Base-by-base conservation (phyloP, 345 rosid species). In the Eutrema japonicum region DNA sequence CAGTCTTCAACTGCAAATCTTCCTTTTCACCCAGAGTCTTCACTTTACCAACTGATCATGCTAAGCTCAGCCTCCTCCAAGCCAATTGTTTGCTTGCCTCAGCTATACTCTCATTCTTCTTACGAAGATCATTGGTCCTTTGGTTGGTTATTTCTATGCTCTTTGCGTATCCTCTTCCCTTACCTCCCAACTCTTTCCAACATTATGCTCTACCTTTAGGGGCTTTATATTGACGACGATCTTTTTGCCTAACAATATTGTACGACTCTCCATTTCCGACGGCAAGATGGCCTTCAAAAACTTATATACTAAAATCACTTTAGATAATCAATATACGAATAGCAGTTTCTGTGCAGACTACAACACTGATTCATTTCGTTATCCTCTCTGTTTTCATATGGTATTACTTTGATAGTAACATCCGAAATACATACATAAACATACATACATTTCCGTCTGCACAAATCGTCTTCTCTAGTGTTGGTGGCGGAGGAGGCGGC, bases 401-500 rank as follows among this genome's bases (percentile, higher is more conserved):
- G 67, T 74, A 60, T 76, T 77, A 45, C n/a, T 60, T 60, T 38
- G 68, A 50, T 42, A 16, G 45, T 18, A 72, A 62, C 54, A 52
- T 62, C 30, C 54, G 10, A n/a, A 54, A 27, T 66, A 72, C 43
- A 63, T 54, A 63, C 26, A 71, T 2, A 45, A 2, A 33, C 4
- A 43, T 71, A 72, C 3, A 41, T 62, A 51, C 26, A 59, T 49
- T 38, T 37, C 26, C 18, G 11, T 56, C 36, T 8, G 26, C 9
- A 41, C 29, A 53, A 10, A 10, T 63, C 43, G 11, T 4, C 18
- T 40, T 7, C 55, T 74, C 30, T 29, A 4, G 8, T 70, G 70
- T 61, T 63, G 60, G 66, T 77, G 32, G 57, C 64, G 73, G 61
- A 22, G 58, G 53, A 41, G 42, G 10, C 68, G 74, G 53, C 77